Conservation (phyloP, 2,329 filamentous ascomycete species). For the Talaromyces sp. region DNA sequence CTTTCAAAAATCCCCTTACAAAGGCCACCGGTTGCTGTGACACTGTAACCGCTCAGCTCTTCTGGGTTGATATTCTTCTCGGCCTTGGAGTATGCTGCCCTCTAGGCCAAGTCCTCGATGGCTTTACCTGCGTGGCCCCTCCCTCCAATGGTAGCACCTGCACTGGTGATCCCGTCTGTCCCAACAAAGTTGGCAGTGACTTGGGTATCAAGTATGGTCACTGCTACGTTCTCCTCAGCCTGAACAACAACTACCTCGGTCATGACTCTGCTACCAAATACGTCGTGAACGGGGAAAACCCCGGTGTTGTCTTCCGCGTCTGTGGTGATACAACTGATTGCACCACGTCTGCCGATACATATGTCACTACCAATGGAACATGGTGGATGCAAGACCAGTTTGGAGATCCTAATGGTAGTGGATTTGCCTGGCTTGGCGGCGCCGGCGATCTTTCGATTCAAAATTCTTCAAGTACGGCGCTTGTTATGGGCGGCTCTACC, state of each 20-base stretch:
- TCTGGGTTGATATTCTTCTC: constrained; percentile 5
- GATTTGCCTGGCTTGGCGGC: constrained; percentile 6
- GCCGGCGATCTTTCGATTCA: constrained; percentile 2
- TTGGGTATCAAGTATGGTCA: constrained; percentile 6
- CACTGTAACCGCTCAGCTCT: constrained; percentile 1
- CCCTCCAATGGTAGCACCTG: background rate
- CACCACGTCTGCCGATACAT: background rate
- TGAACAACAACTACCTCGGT: constrained; percentile 7
- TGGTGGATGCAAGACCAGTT: constrained; percentile 9
- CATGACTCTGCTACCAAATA: constrained; percentile 3
- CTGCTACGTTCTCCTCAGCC: constrained; percentile 6
- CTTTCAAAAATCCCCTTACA: constrained; percentile 2
- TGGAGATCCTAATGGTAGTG: constrained; percentile 4
- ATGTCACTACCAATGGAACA: constrained; percentile 4
- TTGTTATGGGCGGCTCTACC: constrained; percentile 1
- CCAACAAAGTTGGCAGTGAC: constrained; percentile 2
- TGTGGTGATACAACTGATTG: constrained; percentile 1
- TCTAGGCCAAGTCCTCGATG: constrained; percentile 1
- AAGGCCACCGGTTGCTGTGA: constrained; percentile 7
- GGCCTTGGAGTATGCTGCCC: constrained; percentile 4
- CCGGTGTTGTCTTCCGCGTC: constrained; percentile 9
- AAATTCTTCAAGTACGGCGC: background rate
- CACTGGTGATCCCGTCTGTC: background rate
- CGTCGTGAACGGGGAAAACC: constrained; percentile 8
- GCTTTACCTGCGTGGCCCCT: constrained; percentile 6